Evolutionary conservation across 345 rosid species (phyloP), one percentile per base, ranked within the genome.

Genomic region (Moricandia arvensis): DNA sequence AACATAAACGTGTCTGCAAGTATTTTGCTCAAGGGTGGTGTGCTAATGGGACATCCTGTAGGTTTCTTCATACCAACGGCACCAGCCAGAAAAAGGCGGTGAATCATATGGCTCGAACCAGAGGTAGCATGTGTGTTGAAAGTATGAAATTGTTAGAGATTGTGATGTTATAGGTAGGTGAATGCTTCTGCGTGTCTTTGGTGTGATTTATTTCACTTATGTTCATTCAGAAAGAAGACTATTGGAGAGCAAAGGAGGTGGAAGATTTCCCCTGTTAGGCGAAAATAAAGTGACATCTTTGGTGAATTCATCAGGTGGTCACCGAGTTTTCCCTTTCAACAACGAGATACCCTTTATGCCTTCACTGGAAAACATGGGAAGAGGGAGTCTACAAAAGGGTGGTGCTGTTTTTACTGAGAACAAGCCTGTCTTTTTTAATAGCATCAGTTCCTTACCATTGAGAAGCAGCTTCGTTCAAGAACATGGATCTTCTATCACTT

Each of bases 11-110:
- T 60, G 24, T 74, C 83, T 18, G 93, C 41, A 6, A 83, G 75
- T 94, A 90, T 82, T 94, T 82, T 75, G 81, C 84, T 27, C 87
- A 83, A 83, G 97, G 98, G 18, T 86, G 97, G 95, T 94, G 98
- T 86, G 70, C 81, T 66, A 91, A 74, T 76, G 96, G 97, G 72
- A 83, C 41, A 58, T 84, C 85, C 3, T 94, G 98, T 82, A 87
- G 73, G 84, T 94, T 91, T 83, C 83, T 89, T 79, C 98, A 94
- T 76, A 59, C 80, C 49, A 90, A 84, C 43, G 86, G 81, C 71
- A 57, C 75, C 62, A 64, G 51, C 45, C 82, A 69, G 59, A 85
- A 67, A 68, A 73, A 18, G 41, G 80, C 51, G 30, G 79, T 41
- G 72, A 81, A 72, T 59, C 55, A 58, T 21, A 69, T 88, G 69